phyloP scores from a whole-genome alignment of 202 grass and related monocot species.

The Panicum hallii region DNA sequence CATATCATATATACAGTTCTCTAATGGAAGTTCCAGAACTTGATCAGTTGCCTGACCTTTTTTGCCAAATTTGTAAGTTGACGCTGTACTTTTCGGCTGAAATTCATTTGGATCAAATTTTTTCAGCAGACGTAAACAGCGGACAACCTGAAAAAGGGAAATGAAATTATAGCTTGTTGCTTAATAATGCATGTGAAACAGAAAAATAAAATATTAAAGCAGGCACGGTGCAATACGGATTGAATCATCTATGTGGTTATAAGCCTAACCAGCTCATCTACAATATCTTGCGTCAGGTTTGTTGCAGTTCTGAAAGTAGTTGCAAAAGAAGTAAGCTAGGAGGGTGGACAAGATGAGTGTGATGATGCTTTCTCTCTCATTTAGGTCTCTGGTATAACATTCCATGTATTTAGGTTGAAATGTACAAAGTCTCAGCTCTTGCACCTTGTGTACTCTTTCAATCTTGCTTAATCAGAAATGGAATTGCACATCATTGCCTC shows the following conservation, averaged over 20 bases:
- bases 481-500: neutral
- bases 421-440: constrained; percentile 16
- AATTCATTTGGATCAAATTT: constrained; percentile 88
- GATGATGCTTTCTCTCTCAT: constrained; percentile 4
- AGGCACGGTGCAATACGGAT: neutral
- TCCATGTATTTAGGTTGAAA: constrained; percentile 20
- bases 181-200: constrained; percentile 23
- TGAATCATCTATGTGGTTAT: neutral
- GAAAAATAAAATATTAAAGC: constrained; percentile 20
- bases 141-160: constrained; percentile 67
- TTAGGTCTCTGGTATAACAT: neutral
- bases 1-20: constrained; percentile 94
- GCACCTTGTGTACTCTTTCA: neutral
- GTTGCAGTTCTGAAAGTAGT: constrained; percentile 3
- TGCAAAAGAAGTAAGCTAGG: neutral
- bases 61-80: constrained; percentile 63
- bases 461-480: constrained; percentile 18
- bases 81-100: constrained; percentile 60
- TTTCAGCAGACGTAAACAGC: constrained; percentile 79
- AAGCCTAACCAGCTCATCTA: constrained; percentile 22
- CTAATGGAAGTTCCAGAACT: constrained; percentile 85
- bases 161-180: neutral
- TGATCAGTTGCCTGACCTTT: constrained; percentile 82
- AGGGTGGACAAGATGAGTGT: constrained; percentile 7
- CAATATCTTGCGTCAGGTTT: constrained; percentile 1